These are phyloP conservation scores for Castanospermum australe DNA, from an alignment of 306 rosid species.

Conservation along the genomic window DNA sequence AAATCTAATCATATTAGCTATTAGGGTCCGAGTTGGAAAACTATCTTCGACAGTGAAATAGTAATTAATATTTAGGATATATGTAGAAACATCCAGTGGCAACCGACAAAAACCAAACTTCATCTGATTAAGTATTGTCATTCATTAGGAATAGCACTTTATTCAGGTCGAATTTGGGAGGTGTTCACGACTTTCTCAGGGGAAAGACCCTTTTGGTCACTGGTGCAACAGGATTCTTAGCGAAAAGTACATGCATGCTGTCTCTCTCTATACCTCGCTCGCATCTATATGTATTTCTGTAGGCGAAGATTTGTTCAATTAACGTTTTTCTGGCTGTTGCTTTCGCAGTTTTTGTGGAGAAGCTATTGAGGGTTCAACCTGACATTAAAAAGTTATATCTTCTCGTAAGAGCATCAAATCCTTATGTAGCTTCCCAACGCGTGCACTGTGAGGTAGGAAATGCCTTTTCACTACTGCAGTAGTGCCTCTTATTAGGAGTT, in stretches of 20 bases:
- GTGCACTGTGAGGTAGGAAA: slow-evolving; percentile 40
- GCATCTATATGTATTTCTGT: background rate
- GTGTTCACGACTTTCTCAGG: background rate
- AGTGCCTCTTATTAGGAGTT: too few species aligned
- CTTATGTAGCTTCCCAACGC: slow-evolving; percentile 41
- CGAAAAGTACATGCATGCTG: background rate
- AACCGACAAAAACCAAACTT: background rate
- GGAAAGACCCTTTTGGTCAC: slow-evolving; percentile 33
- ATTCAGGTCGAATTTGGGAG: background rate
- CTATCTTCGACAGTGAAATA: too few species aligned
- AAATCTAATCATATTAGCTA: too few species aligned
- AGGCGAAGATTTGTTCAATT: background rate
- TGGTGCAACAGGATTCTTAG: slow-evolving; percentile 26
- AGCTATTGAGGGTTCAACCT: slow-evolving; percentile 61
- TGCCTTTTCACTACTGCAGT: too few species aligned
- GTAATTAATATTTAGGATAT: too few species aligned
- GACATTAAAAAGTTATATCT: slow-evolving; percentile 60
- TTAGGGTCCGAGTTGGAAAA: too few species aligned
- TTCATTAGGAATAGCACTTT: background rate
- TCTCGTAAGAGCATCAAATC: slow-evolving; percentile 50
- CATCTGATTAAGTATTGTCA: background rate
- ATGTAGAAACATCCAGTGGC: too few species aligned
- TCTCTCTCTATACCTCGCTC: background rate
- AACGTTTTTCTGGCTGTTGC: background rate
- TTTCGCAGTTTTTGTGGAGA: slow-evolving; percentile 46